Percentiles rank a stretch among this genome's conserved stretches.
Conservation (phyloP, 2,329 filamentous ascomycete species). For the Aspergillus cejpii region DNA sequence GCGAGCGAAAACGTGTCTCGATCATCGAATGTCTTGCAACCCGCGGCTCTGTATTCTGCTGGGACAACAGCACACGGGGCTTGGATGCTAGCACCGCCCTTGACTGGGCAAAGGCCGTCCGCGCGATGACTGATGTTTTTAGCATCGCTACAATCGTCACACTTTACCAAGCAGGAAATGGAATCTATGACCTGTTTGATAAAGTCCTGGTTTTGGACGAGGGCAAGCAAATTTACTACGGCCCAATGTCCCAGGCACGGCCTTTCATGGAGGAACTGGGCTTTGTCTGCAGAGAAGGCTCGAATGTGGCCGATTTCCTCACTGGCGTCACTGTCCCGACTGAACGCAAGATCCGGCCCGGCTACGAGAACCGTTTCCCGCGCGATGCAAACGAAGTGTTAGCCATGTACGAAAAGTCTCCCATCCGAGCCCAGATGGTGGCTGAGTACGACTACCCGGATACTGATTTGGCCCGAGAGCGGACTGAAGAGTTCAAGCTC, state of each 20-base stretch:
- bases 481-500: slow-evolving; percentile 50
- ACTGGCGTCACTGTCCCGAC: slow-evolving; percentile 58
- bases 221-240: slow-evolving; percentile 61
- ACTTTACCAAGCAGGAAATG: slow-evolving; percentile 63
- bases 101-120: slow-evolving; percentile 55
- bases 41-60: slow-evolving; percentile 54
- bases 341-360: slow-evolving; percentile 41
- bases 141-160: slow-evolving; percentile 57
- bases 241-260: slow-evolving; percentile 51
- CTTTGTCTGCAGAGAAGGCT: slow-evolving; percentile 56
- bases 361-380: slow-evolving; percentile 42
- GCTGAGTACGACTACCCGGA: slow-evolving; percentile 54
- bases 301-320: slow-evolving; percentile 60
- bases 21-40: slow-evolving; percentile 60
- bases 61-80: slow-evolving; percentile 62
- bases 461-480: slow-evolving; percentile 43
- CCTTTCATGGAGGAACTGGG: slow-evolving; percentile 61
- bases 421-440: slow-evolving; percentile 47
- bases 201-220: slow-evolving; percentile 63
- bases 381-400: slow-evolving; percentile 42
- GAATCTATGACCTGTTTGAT: slow-evolving; percentile 63
- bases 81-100: slow-evolving; percentile 60
- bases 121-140: slow-evolving; percentile 57
- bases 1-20: slow-evolving; percentile 62
- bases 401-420: slow-evolving; percentile 47